Evolutionary conservation across 2,329 filamentous ascomycete genomes (phyloP), one percentile per base, ranked within the genome.

Genomic region (Fusarium sp.): DNA sequence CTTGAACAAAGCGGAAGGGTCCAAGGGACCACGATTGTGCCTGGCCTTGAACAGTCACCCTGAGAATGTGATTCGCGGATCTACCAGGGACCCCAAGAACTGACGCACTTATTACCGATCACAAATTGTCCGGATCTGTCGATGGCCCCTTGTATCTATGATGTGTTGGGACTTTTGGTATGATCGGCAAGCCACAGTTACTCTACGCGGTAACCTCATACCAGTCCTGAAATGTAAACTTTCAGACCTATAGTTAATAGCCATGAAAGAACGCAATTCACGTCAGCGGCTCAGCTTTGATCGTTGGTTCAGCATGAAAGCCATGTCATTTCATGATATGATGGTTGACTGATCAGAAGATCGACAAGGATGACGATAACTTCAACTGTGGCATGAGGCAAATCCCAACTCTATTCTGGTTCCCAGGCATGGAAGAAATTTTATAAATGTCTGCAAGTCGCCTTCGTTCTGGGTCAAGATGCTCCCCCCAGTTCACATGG

Each of bases 131-230:
- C 33, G n/a, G 38, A 58, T 58, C 14, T 31, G 56, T 52, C 46
- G 18, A 62, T 25, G 15, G 11, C 27, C 15, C 18, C 22, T 39
- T n/a, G 1, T 2, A 20, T 45, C 7, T 11, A 39, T 39, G 27
- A 45, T 11, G 27, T 10, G 20, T 0, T 0, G 0, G 12, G 31
- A 11, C n/a, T 44, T 44, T 15, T 5, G 45, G 45, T 3, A 35
- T 35, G 63, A 68, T 62, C 36, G 27, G 45, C 65, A 68, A 54
- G 49, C 64, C 47, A 49, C 42, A 15, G 25, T 31, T 15, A 10
- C 57, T 39, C n/a, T 35, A 25, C 35, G 18, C 13, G 17, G 39
- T 47, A 42, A 27, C 27, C n/a, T 49, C 65, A 69, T 68, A 25
- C 65, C 65, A 69, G 57, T 18, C 29, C 22, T 8, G 22, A 56